These are phyloP conservation scores for Paracoccidioides lutzii DNA, from an alignment of 2,329 filamentous ascomycete species.

Conservation along the genomic window DNA sequence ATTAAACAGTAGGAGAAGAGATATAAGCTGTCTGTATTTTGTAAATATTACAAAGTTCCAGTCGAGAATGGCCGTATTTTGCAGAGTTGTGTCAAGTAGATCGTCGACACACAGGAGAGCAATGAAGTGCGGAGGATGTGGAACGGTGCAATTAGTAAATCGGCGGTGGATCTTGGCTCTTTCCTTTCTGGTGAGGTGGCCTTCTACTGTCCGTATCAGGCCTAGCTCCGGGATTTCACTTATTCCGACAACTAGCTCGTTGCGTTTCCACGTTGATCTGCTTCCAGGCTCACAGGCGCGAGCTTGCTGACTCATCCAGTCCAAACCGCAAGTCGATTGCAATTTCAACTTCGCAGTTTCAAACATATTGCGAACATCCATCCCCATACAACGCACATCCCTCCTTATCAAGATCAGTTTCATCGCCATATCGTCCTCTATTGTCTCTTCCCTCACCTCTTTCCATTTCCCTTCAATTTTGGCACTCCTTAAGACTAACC, in stretches of 20 bases:
- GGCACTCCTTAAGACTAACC: neutral
- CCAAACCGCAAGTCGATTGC: neutral
- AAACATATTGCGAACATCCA: neutral
- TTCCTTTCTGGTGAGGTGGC: constrained; percentile 1
- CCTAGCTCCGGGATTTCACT: neutral
- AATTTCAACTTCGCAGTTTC: neutral
- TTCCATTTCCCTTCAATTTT: neutral
- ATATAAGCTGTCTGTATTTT: neutral
- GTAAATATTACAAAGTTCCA: too few relatives aligned
- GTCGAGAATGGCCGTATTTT: too few relatives aligned
- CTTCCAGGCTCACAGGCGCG: too few relatives aligned
- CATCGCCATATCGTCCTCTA: neutral
- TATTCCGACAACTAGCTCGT: neutral
- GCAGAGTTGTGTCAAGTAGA: too few relatives aligned
- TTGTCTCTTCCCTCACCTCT: neutral
- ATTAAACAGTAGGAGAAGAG: neutral
- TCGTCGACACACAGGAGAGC: too few relatives aligned
- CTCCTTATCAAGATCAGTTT: neutral
- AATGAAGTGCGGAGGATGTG: too few relatives aligned
- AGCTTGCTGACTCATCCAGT: neutral
- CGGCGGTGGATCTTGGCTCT: too few relatives aligned
- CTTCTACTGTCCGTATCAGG: constrained; percentile 2
- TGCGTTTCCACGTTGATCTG: neutral
- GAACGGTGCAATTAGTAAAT: neutral
- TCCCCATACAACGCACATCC: neutral